phyloP scores from a whole-genome alignment of 345 rosid genomes.

The Noccaea bulbosa region DNA sequence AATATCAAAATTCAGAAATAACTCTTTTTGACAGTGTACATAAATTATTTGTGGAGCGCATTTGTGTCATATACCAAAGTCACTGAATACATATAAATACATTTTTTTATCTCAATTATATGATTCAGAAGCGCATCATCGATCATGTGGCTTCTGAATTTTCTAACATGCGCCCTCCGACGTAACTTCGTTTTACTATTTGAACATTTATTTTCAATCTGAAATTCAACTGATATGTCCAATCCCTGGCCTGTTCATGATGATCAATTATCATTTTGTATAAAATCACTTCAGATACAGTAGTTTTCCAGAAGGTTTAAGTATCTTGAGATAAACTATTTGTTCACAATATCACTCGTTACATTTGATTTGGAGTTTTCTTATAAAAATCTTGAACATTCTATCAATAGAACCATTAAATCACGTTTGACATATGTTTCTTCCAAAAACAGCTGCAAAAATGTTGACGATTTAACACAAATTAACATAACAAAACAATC shows the following conservation, averaged over 20 bases:
- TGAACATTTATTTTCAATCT: background rate
- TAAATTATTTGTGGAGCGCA: slow-evolving; percentile 12
- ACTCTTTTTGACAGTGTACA: background rate
- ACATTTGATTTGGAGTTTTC: background rate
- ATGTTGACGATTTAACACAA: slow-evolving; percentile 3
- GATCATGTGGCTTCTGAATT: slow-evolving; percentile 35
- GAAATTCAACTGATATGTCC: slow-evolving; percentile 39
- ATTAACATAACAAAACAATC: background rate
- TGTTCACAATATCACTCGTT: background rate
- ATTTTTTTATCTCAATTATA: slow-evolving; percentile 23
- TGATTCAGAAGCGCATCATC: slow-evolving; percentile 22
- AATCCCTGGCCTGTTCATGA: slow-evolving; percentile 26
- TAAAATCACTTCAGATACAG: slow-evolving; percentile 26
- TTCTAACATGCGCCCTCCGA: slow-evolving; percentile 24
- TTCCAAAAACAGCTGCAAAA: slow-evolving; percentile 8
- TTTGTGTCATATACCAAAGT: slow-evolving; percentile 33
- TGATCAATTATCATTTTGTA: slow-evolving; percentile 19
- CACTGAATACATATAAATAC: slow-evolving; percentile 13
- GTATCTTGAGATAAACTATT: background rate
- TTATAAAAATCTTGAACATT: background rate
- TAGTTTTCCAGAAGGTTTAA: background rate
- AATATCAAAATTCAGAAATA: background rate
- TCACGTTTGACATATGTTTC: slow-evolving; percentile 8
- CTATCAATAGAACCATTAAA: background rate
- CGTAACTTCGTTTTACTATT: slow-evolving; percentile 37